Evolutionary conservation across 768 basidiomycete species (phyloP).

Genomic region (Auricularia heimuer): DNA sequence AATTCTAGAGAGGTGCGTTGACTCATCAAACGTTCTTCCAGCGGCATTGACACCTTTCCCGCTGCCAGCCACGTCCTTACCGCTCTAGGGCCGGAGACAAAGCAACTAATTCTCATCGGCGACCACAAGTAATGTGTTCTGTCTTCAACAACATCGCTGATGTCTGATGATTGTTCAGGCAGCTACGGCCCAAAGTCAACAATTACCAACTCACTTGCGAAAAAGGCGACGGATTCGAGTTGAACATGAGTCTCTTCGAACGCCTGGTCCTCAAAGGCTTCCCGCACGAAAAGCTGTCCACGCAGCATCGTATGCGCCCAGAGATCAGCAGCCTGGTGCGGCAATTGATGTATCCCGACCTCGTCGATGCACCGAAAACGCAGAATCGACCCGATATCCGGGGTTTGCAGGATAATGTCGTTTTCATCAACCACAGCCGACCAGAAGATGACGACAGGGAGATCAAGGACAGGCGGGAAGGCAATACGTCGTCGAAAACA

Average conservation of each 20-base stretch:
- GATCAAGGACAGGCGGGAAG: background rate
- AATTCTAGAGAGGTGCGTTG: slow-evolving; percentile 40
- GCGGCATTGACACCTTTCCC: too few relatives aligned
- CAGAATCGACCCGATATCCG: slow-evolving; percentile 38
- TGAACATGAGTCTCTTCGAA: slow-evolving; percentile 62
- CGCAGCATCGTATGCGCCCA: slow-evolving; percentile 68
- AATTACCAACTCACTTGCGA: slow-evolving; percentile 56
- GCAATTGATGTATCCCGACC: slow-evolving; percentile 53
- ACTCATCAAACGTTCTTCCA: too few relatives aligned
- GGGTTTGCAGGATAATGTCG: slow-evolving; percentile 46
- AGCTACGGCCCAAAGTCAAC: slow-evolving; percentile 64
- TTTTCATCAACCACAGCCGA: slow-evolving; percentile 50
- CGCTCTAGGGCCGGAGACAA: slow-evolving; percentile 35
- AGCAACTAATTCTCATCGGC: slow-evolving; percentile 56
- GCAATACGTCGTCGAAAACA: background rate
- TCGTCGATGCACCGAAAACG: slow-evolving; percentile 45
- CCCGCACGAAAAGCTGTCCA: slow-evolving; percentile 44
- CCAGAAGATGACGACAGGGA: slow-evolving; percentile 37
- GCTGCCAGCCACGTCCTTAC: slow-evolving; percentile 42
- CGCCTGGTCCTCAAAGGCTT: slow-evolving; percentile 52
- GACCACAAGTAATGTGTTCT: slow-evolving; percentile 55
- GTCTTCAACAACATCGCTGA: background rate
- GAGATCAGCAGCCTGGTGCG: slow-evolving; percentile 58
- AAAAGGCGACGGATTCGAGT: slow-evolving; percentile 55
- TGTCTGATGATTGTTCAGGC: slow-evolving; percentile 28